Base-by-base conservation (phyloP, 2,329 filamentous ascomycete genomes). In the Scopulariopsis brevicaulis region DNA sequence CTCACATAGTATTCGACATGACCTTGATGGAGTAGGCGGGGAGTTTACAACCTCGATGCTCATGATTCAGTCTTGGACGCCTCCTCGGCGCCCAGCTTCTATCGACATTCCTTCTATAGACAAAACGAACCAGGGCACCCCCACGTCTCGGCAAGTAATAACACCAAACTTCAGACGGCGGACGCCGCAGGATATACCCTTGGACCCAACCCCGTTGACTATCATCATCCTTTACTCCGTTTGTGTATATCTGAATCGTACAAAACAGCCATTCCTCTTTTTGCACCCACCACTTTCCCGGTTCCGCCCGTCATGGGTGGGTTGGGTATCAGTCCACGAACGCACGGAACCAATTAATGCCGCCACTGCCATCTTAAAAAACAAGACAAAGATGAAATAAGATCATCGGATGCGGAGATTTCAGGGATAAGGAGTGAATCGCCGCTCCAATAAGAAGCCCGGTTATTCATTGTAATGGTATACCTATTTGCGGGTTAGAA, bases 391-490 rank as follows among this genome's bases (percentile, higher is more conserved):
- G 37, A 55, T 18, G 20, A 12, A 55, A 40, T 3, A 55, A 24
- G 46, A 22, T 10, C n/a, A 22, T 11, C 7, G n/a, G 11, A 22
- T 24, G 20, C 12, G 20, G 20, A 22, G 24, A 6, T 6, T 6
- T 6, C 11, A 12, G 46, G 46, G 5, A n/a, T 11, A 24, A 24
- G 46, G 18, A 50, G 22, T 7, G 46, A 24, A 14, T 48, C 18
- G 4, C 22, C n/a, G n/a, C 46, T 24, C 12, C 3, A 3, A 24
- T 24, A 7, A 24, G 24, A n/a, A 11, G 46, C 46, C 34, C 60
- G 60, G 66, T 77, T 80, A 93, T 76, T 95, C 89, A 70, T 95
- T 93, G 76, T 90, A 93, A 72, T 95, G 89, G 71, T 91, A 95
- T 62, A 94, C 86, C 89, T 94, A 63, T 10, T 2, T 10, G 58